phyloP scores from a whole-genome alignment of 331 rosid species.

The Quercus lobata region DNA sequence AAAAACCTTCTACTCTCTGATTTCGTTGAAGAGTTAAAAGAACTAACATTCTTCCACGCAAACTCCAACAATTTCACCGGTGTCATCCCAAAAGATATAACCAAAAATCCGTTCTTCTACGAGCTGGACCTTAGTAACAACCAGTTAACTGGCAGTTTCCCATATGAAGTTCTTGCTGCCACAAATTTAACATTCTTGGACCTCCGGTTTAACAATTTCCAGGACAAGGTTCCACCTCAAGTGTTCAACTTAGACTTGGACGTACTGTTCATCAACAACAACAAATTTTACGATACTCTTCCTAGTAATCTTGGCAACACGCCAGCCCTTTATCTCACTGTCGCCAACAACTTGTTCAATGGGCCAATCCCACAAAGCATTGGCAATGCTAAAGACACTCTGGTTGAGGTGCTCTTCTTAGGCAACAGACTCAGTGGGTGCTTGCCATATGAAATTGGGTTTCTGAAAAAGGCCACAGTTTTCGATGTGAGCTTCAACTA shows the following conservation, averaged over 20 bases:
- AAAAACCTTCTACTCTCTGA: slow-evolving; percentile 14
- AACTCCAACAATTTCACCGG: slow-evolving; percentile 69
- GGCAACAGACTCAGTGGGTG: slow-evolving; percentile 58
- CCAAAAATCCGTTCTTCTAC: slow-evolving; percentile 23
- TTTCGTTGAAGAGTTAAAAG: slow-evolving; percentile 28
- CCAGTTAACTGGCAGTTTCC: slow-evolving; percentile 33
- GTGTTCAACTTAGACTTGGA: slow-evolving; percentile 34
- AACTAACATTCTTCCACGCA: slow-evolving; percentile 54
- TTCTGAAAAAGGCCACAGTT: slow-evolving; percentile 33
- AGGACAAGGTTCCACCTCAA: slow-evolving; percentile 24
- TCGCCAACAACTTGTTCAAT: slow-evolving; percentile 52
- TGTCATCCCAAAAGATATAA: slow-evolving; percentile 1
- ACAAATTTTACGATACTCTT: slow-evolving; percentile 23
- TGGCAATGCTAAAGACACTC: slow-evolving; percentile 40
- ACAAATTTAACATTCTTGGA: slow-evolving; percentile 46
- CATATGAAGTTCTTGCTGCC: slow-evolving; percentile 27
- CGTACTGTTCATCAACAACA: slow-evolving; percentile 68
- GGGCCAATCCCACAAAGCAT: slow-evolving; percentile 65
- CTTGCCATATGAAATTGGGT: slow-evolving; percentile 66
- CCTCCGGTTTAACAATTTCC: slow-evolving; percentile 43
- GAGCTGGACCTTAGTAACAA: slow-evolving; percentile 89
- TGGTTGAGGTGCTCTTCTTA: slow-evolving; percentile 65
- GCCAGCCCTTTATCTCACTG: slow-evolving; percentile 59
- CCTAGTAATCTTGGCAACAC: slow-evolving; percentile 46
- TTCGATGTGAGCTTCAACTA: slow-evolving; percentile 56